Evolutionary conservation across 148 eudicot genomes (phyloP).

Genomic region (Beta vulgaris): DNA sequence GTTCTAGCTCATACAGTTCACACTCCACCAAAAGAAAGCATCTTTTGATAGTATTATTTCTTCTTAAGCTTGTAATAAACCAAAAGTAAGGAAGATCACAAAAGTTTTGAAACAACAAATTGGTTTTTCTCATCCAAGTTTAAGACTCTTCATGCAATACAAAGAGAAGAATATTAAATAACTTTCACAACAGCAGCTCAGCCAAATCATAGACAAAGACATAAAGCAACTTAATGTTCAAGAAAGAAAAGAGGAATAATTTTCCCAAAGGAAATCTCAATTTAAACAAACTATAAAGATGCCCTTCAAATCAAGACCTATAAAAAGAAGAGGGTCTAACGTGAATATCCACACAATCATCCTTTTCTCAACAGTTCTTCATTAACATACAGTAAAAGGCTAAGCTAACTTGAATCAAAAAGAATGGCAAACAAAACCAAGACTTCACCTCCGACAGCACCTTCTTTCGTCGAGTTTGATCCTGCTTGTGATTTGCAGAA

Average conservation of each 20-base stretch:
- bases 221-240: conserved; percentile 8
- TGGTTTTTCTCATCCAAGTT: too few relatives aligned
- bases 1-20: too few relatives aligned
- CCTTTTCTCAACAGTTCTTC: background rate
- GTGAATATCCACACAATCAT: background rate
- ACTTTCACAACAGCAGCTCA: background rate
- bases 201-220: background rate
- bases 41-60: too few relatives aligned
- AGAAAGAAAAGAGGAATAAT: conserved; percentile 20
- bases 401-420: background rate
- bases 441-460: conserved; percentile 2
- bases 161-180: too few relatives aligned
- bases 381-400: background rate
- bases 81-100: too few relatives aligned
- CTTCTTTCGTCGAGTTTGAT: conserved; percentile 29
- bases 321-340: background rate
- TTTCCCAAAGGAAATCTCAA: background rate
- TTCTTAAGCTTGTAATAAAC: too few relatives aligned
- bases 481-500: conserved; percentile 31
- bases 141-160: too few relatives aligned
- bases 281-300: background rate
- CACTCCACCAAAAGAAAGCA: too few relatives aligned
- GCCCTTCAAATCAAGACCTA: background rate
- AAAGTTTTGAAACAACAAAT: too few relatives aligned
- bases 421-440: conserved; percentile 19